phyloP scores from a whole-genome alignment of 176 grass and related monocot genomes.

The Phoenix roebelenii region DNA sequence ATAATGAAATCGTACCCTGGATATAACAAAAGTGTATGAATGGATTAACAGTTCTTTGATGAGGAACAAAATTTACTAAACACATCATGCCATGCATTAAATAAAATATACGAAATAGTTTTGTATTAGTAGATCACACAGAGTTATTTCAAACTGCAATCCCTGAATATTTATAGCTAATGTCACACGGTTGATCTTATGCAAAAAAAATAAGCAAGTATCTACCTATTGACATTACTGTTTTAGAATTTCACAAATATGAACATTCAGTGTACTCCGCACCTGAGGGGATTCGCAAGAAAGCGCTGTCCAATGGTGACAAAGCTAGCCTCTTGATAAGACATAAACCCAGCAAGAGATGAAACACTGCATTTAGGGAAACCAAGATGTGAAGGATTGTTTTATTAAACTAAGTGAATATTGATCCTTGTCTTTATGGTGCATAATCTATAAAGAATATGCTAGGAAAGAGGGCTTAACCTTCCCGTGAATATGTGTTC shows the following conservation, averaged over 20 bases:
- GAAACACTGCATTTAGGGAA: constrained; percentile 59
- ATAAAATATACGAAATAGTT: too few species aligned
- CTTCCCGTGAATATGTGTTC: constrained; percentile 97
- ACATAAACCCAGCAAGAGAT: constrained; percentile 97
- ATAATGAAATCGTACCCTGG: constrained; percentile 94
- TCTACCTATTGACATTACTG: too few species aligned
- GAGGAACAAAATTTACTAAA: too few species aligned
- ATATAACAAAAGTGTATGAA: not conserved
- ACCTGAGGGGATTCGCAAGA: constrained; percentile 93
- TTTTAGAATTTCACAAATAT: constrained; percentile 2
- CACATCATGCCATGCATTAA: too few species aligned
- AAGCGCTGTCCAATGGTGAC: constrained; percentile 97
- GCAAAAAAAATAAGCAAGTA: too few species aligned
- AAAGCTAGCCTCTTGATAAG: constrained; percentile 98
- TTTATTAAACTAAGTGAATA: too few species aligned
- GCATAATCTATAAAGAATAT: constrained; percentile 1
- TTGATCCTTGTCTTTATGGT: not conserved
- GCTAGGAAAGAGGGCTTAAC: constrained; percentile 26
- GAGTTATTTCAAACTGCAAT: too few species aligned
- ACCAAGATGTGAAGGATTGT: constrained; percentile 7
- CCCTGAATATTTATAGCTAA: too few species aligned
- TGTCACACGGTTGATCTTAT: too few species aligned
- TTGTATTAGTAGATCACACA: too few species aligned
- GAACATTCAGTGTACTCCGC: constrained; percentile 15
- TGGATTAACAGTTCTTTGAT: too few species aligned